Evolutionary conservation across 1,139 yeast genomes (phyloP).

Genomic region (Nakaseomyces kungkrabaensis): DNA sequence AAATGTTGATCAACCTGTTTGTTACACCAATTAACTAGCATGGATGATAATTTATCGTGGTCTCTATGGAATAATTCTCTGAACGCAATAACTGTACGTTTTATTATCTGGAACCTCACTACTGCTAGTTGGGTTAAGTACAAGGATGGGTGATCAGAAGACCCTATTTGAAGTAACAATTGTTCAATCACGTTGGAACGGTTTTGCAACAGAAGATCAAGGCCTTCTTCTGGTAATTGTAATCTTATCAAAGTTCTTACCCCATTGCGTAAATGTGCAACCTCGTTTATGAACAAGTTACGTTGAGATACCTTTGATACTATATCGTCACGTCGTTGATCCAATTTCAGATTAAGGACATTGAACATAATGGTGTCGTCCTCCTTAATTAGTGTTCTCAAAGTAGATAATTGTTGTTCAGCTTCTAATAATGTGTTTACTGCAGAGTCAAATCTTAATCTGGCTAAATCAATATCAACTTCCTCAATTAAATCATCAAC

Average conservation of each 20-base stretch:
- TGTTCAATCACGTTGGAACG: constrained; percentile 38
- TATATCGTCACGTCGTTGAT: constrained; percentile 29
- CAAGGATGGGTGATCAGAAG: constrained; percentile 46
- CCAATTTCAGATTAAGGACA: constrained; percentile 34
- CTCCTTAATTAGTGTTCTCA: constrained; percentile 14
- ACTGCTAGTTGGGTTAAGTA: constrained; percentile 51
- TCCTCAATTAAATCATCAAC: constrained; percentile 26
- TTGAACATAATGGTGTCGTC: constrained; percentile 35
- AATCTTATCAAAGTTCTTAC: constrained; percentile 36
- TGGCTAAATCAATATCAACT: constrained; percentile 22
- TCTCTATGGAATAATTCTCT: constrained; percentile 35
- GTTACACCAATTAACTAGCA: constrained; percentile 58
- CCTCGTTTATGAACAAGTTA: constrained; percentile 25
- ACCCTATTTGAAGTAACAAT: constrained; percentile 39
- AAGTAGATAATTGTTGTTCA: constrained; percentile 12
- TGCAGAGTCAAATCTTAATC: constrained; percentile 22
- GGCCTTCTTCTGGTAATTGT: constrained; percentile 38
- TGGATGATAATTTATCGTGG: constrained; percentile 32
- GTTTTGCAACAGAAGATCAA: constrained; percentile 38
- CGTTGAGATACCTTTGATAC: constrained; percentile 29
- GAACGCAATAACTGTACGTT: constrained; percentile 40
- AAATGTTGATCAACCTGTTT: constrained; percentile 56
- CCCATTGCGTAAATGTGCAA: constrained; percentile 26
- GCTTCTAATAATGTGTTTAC: constrained; percentile 18
- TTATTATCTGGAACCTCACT: constrained; percentile 48